These are phyloP conservation scores for Acaromyces ingoldii DNA, from an alignment of 1,284 basidiomycete genomes.

Conservation along the genomic window DNA sequence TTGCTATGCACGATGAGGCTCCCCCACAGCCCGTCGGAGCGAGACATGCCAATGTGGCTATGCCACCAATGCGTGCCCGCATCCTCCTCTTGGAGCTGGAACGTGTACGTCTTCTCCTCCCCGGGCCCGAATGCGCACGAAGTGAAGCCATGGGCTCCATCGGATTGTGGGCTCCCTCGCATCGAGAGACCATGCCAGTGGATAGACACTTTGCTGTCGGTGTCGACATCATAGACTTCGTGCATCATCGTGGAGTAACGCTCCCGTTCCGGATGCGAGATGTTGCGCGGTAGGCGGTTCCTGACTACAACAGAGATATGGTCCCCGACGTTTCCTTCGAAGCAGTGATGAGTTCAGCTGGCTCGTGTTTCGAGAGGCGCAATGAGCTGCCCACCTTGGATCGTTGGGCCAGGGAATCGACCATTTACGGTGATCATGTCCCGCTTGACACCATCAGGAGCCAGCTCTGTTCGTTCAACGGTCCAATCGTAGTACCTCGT, in stretches of 20 bases:
- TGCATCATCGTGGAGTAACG: slow-evolving; percentile 5
- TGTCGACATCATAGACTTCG: slow-evolving; percentile 3
- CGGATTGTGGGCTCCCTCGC: not conserved
- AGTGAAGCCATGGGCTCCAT: slow-evolving; percentile 1
- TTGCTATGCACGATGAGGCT: not conserved
- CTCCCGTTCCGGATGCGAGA: not conserved
- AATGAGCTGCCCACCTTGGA: not conserved
- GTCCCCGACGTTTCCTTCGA: slow-evolving; percentile 8
- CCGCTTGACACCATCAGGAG: slow-evolving; percentile 1
- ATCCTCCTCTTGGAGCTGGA: not conserved
- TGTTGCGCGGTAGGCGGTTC: not conserved
- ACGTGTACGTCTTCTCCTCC: not conserved
- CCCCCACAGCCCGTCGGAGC: slow-evolving; percentile 7
- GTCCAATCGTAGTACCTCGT: not conserved
- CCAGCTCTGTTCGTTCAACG: not conserved
- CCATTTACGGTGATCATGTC: slow-evolving; percentile 5
- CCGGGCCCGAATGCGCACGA: not conserved
- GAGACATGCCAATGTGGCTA: slow-evolving; percentile 3
- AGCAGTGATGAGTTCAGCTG: too few relatives aligned
- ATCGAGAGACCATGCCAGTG: slow-evolving; percentile 2
- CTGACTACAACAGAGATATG: not conserved
- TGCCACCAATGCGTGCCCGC: slow-evolving; percentile 10
- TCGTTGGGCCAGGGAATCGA: slow-evolving; percentile 5
- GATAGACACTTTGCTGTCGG: slow-evolving; percentile 11
- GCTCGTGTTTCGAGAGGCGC: too few relatives aligned